Conservation (phyloP, 345 rosid genomes). For the Boechera stricta region DNA sequence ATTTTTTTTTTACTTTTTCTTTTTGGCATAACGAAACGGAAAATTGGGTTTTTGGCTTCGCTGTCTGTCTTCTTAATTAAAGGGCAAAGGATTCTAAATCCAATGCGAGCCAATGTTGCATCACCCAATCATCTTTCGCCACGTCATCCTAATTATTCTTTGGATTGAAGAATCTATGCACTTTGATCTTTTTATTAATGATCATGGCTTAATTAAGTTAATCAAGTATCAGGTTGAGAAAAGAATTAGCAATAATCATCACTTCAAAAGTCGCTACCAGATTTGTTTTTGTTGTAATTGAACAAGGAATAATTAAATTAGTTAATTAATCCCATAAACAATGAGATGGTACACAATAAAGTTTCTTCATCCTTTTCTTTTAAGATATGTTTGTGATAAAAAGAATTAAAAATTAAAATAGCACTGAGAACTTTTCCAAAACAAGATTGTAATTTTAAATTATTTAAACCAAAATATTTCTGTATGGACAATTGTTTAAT, state of each 20-base stretch:
- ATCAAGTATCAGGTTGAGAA: constrained; percentile 11
- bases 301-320: neutral
- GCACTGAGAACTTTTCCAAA: neutral
- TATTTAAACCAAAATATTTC: too few species aligned
- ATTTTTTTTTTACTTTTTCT: neutral
- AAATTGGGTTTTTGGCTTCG: constrained; percentile 38
- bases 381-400: neutral
- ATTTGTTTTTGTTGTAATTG: neutral
- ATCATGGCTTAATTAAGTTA: constrained; percentile 17
- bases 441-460: too few species aligned
- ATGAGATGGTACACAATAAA: neutral
- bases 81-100: constrained; percentile 34
- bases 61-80: constrained; percentile 45
- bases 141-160: constrained; percentile 36
- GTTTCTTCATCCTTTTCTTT: neutral
- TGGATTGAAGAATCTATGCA: constrained; percentile 26
- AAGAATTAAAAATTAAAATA: neutral
- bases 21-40: constrained; percentile 13
- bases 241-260: constrained; percentile 27
- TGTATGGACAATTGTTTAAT: too few species aligned
- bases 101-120: constrained; percentile 14
- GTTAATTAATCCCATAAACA: constrained; percentile 11
- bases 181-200: constrained; percentile 13
- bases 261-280: constrained; percentile 15
- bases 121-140: constrained; percentile 20